Evolutionary conservation across 495 filamentous ascomycete species (phyloP).

Genomic region (Aspergillus sclerotiicarbonarius): DNA sequence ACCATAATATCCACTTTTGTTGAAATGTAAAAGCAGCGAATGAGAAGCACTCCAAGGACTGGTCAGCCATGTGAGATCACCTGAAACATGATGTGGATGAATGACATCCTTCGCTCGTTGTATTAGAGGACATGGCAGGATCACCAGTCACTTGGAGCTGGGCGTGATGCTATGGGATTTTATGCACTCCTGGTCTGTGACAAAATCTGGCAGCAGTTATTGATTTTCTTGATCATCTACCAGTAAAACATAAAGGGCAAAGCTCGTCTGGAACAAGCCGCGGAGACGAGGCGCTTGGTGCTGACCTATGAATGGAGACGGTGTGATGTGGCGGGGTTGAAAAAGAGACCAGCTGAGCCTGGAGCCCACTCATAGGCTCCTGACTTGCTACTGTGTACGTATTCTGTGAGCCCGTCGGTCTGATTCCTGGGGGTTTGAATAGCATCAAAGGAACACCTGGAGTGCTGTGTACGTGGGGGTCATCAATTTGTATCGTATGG

Average conservation of each 20-base stretch:
- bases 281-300: conserved; percentile 8
- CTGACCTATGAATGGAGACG: neutral
- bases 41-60: neutral
- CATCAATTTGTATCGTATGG: neutral
- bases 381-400: neutral
- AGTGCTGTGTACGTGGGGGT: neutral
- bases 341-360: neutral
- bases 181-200: neutral
- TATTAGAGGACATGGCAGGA: neutral
- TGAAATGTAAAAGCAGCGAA: neutral
- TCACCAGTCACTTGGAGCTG: neutral
- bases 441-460: neutral
- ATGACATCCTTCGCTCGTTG: neutral
- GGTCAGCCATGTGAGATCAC: neutral
- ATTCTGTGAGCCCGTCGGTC: too few species aligned
- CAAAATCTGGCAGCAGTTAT: neutral
- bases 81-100: neutral
- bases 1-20: neutral
- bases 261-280: neutral
- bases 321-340: conserved; percentile 1
- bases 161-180: neutral
- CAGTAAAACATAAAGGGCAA: neutral
- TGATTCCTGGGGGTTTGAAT: too few species aligned
- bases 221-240: neutral
- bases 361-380: neutral